Evolutionary conservation across 345 rosid genomes (phyloP).

Genomic region (Sisymbrium altissimum): DNA sequence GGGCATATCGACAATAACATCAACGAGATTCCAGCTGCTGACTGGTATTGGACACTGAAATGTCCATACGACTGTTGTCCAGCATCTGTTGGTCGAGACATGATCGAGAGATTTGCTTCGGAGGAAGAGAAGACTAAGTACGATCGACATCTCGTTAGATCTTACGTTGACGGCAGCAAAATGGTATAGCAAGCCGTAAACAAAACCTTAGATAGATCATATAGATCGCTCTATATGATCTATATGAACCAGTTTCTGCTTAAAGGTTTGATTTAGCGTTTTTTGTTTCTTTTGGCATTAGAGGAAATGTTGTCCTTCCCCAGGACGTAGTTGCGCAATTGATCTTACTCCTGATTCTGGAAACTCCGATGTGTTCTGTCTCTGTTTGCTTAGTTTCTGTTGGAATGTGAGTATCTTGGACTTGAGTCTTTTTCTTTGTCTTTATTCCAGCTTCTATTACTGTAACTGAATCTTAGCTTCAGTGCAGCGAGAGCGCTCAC

Average conservation of each 20-base stretch:
- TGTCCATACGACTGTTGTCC: constrained; percentile 27
- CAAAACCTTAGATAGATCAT: neutral
- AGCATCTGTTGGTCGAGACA: constrained; percentile 28
- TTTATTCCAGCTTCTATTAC: neutral
- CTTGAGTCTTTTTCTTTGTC: neutral
- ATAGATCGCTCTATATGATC: neutral
- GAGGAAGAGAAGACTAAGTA: constrained; percentile 13
- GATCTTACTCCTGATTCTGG: constrained; percentile 11
- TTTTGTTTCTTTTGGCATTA: constrained; percentile 13
- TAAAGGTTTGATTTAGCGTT: neutral
- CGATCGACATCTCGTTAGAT: constrained; percentile 26
- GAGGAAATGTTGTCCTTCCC: constrained; percentile 93
- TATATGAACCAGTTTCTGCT: neutral
- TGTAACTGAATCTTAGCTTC: constrained; percentile 2
- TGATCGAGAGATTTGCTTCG: constrained; percentile 26
- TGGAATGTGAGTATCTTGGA: constrained; percentile 32
- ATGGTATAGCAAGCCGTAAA: constrained; percentile 23
- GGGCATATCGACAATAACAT: constrained; percentile 19
- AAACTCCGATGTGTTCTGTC: constrained; percentile 10
- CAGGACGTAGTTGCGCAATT: constrained; percentile 62
- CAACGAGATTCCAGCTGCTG: constrained; percentile 1
- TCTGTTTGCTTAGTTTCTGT: constrained; percentile 24
- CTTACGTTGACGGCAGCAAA: constrained; percentile 69
- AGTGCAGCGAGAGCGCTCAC: constrained; percentile 28
- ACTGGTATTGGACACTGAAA: constrained; percentile 14